Evolutionary conservation across 768 basidiomycete species (phyloP), one percentile per base, ranked within the genome.

Genomic region (Termitomyces eurrhizus): DNA sequence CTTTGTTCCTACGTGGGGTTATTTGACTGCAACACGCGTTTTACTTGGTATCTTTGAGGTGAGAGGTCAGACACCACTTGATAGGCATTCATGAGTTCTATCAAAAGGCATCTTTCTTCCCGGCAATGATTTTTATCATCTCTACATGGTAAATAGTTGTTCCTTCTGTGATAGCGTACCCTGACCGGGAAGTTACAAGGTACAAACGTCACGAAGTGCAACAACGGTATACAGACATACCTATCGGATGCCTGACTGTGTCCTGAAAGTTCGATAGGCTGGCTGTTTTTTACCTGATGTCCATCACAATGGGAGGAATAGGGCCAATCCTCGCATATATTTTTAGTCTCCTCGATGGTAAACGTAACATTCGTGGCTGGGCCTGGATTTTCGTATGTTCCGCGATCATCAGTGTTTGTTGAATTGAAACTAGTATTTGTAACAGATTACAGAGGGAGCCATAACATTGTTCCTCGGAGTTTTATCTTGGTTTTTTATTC

Each of bases 141-240:
- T 76, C 79, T 4, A 78, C 78, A 37, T 81, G 81, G 80, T 77
- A 65, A 56, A 59, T 24, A 46, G 16, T 11, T 7, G 16, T 26
- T 26, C 18, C 52, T 54, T n/a, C 52, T 21, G 9, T 26, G 8
- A 54, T n/a, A 16, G 41, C 45, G 35, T 56, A 56, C 46, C 37
- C 66, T 21, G 57, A 21, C 54, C 16, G 55, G 9, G 18, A 64
- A 44, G 41, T 53, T 44, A 52, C n/a, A 52, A 79, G 78, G 78
- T 80, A 79, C 66, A 77, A 72, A 56, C 77, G 78, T 29, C 74
- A 77, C 59, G 79, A 80, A 70, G 78, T 79, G 9, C 78, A 80
- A 62, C 77, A 72, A 62, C 71, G 79, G 75, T 78, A 64, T 18
- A 64, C 65, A 51, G 33, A 55, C 33, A 51, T 33, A 51, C 33